Evolutionary conservation across 169 alveolate species (phyloP).

Genomic region (Cyclospora cayetanensis): DNA sequence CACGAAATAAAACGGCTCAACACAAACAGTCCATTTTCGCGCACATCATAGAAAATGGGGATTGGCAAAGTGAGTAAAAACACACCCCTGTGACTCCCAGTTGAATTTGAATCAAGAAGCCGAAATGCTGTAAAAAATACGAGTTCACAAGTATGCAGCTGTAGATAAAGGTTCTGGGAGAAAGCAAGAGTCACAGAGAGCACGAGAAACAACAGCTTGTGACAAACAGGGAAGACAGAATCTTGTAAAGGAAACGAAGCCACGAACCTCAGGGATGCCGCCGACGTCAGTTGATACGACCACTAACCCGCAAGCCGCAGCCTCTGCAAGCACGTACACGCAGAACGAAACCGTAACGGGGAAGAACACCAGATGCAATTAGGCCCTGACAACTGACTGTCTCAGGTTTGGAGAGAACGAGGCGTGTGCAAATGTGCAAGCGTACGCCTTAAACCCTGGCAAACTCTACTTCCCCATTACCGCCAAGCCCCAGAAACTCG

Average conservation of each 20-base stretch:
- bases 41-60: no score
- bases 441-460: no score
- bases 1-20: no score
- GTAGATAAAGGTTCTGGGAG: neutral
- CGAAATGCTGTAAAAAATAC: neutral
- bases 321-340: conserved; percentile 86
- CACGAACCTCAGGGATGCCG: conserved; percentile 96
- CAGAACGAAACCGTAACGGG: neutral
- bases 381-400: neutral
- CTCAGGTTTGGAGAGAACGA: no score
- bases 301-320: conserved; percentile 99
- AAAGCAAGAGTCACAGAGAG: neutral
- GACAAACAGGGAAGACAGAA: neutral
- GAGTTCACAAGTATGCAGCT: neutral
- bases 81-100: neutral
- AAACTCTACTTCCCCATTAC: no score
- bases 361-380: conserved; percentile 61
- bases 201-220: neutral
- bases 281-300: conserved; percentile 99
- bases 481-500: no score
- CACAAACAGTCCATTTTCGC: no score
- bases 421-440: no score
- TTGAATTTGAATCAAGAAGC: neutral
- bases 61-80: neutral
- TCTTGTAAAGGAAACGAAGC: neutral